These are phyloP conservation scores for Protomyces lactucae-debilis DNA, from an alignment of 1,139 yeast species.

Conservation along the genomic window DNA sequence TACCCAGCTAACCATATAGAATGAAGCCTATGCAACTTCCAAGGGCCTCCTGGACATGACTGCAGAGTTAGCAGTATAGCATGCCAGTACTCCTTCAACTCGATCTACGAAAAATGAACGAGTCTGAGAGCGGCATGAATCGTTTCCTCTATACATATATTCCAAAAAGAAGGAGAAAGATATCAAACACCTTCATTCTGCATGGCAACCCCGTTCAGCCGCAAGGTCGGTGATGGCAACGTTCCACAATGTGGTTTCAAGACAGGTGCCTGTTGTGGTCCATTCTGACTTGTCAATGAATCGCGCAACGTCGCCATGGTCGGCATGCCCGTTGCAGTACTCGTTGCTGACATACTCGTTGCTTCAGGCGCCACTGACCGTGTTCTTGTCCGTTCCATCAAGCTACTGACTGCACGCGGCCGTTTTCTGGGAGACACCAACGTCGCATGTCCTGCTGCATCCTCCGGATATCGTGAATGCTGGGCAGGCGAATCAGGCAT, in stretches of 20 bases:
- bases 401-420: not conserved
- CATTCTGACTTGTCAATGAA: not conserved
- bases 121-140: no score
- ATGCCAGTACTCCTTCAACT: no score
- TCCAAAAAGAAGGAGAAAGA: no score
- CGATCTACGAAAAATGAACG: no score
- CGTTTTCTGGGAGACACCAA: not conserved
- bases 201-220: no score
- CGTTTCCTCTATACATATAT: no score
- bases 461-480: no score
- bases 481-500: not conserved
- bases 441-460: no score
- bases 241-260: no score
- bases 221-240: no score
- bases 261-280: not conserved
- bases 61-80: not conserved
- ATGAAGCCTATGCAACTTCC: not conserved
- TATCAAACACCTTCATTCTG: no score
- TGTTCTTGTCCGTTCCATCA: not conserved
- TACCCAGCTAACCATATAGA: not conserved
- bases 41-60: not conserved
- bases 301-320: not conserved
- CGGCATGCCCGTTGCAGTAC: not conserved
- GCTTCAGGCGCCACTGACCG: not conserved
- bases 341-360: not conserved